A percentile compares a stretch with the other conserved stretches of the same genome.
Evolutionary conservation across 1,284 basidiomycete genomes (phyloP).

Genomic region (Sphagnurus paluster): DNA sequence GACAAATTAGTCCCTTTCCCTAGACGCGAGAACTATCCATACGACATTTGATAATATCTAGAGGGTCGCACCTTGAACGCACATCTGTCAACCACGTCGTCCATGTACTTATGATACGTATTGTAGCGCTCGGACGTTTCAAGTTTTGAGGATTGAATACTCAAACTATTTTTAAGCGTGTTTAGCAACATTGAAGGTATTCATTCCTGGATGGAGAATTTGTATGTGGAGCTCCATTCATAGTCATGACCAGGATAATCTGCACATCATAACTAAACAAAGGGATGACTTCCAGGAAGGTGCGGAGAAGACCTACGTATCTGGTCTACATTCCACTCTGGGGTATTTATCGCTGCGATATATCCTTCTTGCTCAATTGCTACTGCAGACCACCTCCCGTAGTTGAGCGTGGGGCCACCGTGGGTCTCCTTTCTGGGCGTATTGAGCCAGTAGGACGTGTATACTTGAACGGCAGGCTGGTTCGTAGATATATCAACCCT

Average conservation of each 20-base stretch:
- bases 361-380: conserved; percentile 60
- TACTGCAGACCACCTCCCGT: conserved; percentile 46
- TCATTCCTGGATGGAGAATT: conserved; percentile 35
- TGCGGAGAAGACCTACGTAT: conserved; percentile 48
- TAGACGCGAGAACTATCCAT: background rate
- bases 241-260: conserved; percentile 42
- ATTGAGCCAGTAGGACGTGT: conserved; percentile 45
- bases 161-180: too few relatives aligned
- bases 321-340: conserved; percentile 52
- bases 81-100: too few relatives aligned
- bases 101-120: too few relatives aligned
- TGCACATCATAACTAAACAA: conserved; percentile 17
- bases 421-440: conserved; percentile 50
- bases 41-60: background rate
- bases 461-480: conserved; percentile 51
- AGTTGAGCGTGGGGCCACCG: conserved; percentile 44
- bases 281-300: background rate
- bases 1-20: too few relatives aligned
- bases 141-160: too few relatives aligned
- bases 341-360: conserved; percentile 56
- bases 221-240: conserved; percentile 44
- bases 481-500: conserved; percentile 53
- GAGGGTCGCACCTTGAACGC: too few relatives aligned
- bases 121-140: too few relatives aligned
- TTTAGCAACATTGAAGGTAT: too few relatives aligned